phyloP scores from a whole-genome alignment of 2,329 filamentous ascomycete genomes.

The Hypoxylon sp. region DNA sequence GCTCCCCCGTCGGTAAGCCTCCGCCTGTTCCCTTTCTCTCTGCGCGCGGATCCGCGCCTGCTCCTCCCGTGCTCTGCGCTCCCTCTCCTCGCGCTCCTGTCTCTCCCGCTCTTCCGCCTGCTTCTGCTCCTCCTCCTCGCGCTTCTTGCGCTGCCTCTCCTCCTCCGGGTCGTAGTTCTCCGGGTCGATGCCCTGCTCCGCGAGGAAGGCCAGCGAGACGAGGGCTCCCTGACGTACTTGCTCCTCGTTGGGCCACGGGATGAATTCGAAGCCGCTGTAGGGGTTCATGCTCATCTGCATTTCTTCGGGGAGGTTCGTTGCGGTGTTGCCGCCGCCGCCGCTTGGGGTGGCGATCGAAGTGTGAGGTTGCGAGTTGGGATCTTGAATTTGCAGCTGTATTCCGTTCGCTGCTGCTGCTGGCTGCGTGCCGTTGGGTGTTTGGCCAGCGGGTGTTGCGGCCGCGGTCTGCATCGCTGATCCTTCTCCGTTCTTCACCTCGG shows the following conservation, averaged over 20 bases:
- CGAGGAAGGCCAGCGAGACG: constrained; percentile 72
- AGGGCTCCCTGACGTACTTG: constrained; percentile 79
- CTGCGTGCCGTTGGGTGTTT: constrained; percentile 47
- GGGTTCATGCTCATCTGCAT: constrained; percentile 69
- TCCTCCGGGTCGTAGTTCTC: constrained; percentile 70
- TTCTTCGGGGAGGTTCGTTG: constrained; percentile 64
- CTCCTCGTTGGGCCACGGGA: constrained; percentile 82
- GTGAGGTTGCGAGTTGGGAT: background rate
- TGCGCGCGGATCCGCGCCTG: constrained; percentile 54
- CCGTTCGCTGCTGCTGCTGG: constrained; percentile 25
- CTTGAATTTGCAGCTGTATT: background rate
- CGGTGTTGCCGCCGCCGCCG: constrained; percentile 41
- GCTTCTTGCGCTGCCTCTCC: constrained; percentile 66
- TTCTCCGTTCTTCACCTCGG: constrained; percentile 47
- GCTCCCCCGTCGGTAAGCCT: constrained; percentile 59
- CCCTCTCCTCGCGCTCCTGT: constrained; percentile 62
- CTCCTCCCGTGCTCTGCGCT: constrained; percentile 62
- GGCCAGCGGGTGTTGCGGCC: constrained; percentile 48
- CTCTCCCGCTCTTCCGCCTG: constrained; percentile 63
- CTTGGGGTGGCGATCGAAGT: constrained; percentile 2
- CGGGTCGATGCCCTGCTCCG: constrained; percentile 74
- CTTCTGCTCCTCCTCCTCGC: constrained; percentile 63
- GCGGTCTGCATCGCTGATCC: constrained; percentile 48
- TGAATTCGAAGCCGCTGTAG: constrained; percentile 71
- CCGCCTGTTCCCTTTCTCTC: constrained; percentile 50